Evolutionary conservation across 805 yeast species (phyloP).

Genomic region (Candida fluviatilis): DNA sequence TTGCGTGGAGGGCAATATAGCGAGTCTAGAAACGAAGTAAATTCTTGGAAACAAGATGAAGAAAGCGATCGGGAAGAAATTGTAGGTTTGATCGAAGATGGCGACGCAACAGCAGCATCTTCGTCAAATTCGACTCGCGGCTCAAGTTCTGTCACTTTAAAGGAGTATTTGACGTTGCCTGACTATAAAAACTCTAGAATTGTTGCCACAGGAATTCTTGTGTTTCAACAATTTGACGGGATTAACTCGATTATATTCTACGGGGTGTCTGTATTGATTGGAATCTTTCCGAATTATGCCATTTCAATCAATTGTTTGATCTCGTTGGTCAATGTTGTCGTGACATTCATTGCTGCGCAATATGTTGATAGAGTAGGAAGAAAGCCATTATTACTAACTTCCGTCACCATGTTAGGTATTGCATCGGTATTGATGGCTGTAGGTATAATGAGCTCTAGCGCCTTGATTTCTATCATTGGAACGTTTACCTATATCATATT

Average conservation of each 20-base stretch:
- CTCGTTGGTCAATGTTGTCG: conserved; percentile 67
- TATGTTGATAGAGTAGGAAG: conserved; percentile 77
- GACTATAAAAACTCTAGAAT: conserved; percentile 54
- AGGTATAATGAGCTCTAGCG: conserved; percentile 51
- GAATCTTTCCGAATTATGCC: conserved; percentile 68
- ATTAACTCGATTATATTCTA: conserved; percentile 90
- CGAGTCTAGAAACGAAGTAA: conserved; percentile 32
- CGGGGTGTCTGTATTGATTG: conserved; percentile 81
- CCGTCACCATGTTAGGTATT: conserved; percentile 66
- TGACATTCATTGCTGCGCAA: conserved; percentile 72
- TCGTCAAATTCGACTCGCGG: neutral
- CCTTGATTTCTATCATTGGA: conserved; percentile 53
- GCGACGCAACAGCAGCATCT: neutral
- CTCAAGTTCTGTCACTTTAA: conserved; percentile 19
- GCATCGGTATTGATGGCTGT: conserved; percentile 59
- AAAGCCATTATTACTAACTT: conserved; percentile 50
- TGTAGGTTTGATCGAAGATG: conserved; percentile 11
- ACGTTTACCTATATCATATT: conserved; percentile 73
- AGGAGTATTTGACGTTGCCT: conserved; percentile 46
- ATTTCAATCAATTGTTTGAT: conserved; percentile 70
- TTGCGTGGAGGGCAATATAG: conserved; percentile 38
- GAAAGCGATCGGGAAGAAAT: conserved; percentile 4
- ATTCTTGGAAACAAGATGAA: conserved; percentile 24
- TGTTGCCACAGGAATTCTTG: conserved; percentile 67
- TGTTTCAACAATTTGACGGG: conserved; percentile 90